A percentile compares a stretch with the other conserved stretches of the same genome.
These are phyloP conservation scores for Fusarium redolens DNA, from an alignment of 2,329 filamentous ascomycete species.

Conservation along the genomic window DNA sequence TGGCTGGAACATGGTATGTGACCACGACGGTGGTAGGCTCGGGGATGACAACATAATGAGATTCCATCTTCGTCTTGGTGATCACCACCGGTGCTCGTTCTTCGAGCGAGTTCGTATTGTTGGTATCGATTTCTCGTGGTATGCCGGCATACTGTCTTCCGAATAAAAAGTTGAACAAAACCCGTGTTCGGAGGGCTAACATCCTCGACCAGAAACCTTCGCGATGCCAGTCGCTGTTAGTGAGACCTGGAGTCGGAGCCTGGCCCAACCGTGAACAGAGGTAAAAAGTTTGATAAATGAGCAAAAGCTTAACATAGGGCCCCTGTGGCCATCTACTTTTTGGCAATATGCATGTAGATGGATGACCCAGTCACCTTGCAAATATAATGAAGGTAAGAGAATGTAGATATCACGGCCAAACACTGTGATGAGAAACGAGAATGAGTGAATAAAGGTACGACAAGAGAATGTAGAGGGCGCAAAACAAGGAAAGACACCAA, in stretches of 20 bases:
- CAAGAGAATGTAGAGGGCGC: conserved; percentile 25
- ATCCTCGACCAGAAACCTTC: conserved; percentile 42
- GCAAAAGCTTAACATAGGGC: conserved; percentile 34
- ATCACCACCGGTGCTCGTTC: conserved; percentile 29
- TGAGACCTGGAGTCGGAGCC: conserved; percentile 19
- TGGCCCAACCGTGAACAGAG: conserved; percentile 23
- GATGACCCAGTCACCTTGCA: conserved; percentile 42
- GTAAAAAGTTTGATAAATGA: conserved; percentile 24
- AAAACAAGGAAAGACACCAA: conserved; percentile 35
- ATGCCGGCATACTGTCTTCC: conserved; percentile 66
- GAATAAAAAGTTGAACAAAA: conserved; percentile 61
- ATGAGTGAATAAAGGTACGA: conserved; percentile 22
- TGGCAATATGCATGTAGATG: conserved; percentile 42
- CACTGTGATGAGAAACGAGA: conserved; percentile 26
- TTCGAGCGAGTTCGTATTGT: conserved; percentile 30
- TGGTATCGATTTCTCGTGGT: conserved; percentile 50
- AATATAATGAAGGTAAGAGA: conserved; percentile 22
- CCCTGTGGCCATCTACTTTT: conserved; percentile 42
- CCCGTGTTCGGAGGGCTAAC: conserved; percentile 58
- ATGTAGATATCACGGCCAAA: conserved; percentile 15
- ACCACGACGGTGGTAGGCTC: conserved; percentile 33
- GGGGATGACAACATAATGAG: conserved; percentile 25
- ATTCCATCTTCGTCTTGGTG: conserved; percentile 35
- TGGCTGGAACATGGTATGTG: conserved; percentile 32
- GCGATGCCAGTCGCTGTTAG: conserved; percentile 52